Base-by-base conservation (phyloP, 106 monocot species). In the Cymbidium sinense region DNA sequence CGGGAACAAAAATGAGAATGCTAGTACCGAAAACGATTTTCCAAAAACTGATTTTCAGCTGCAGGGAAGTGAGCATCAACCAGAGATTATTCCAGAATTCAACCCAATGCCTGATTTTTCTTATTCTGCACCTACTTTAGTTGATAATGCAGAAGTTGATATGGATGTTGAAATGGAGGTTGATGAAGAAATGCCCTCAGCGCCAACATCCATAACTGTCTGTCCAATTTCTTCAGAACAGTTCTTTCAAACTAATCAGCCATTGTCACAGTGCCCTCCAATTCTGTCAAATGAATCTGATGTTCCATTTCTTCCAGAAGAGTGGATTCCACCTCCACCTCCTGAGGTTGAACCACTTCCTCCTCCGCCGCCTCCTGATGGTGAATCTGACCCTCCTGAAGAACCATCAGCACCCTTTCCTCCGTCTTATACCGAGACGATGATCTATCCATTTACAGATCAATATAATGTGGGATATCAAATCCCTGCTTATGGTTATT, bases 141-240 rank as follows among this genome's bases (percentile, higher is more conserved):
- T 86, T 20, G 17, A 12, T 25, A 75, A 74, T 80, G 77, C 47
- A 20, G 61, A 50, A 64, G 89, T 87, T 18, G 96, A 96, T 79
- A 94, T 95, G 89, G 99, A 99, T 89, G 88, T 99, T 74, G 99
- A 99, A 73, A 99, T 99, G 99, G 99, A 99, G 77, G 90, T 99
- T 80, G 99, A 94, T 81, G 98, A 98, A 58, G 98, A 88, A 44
- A 67, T 23, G 43, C 70, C 81, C 70, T 41, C 73, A 64, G 34
- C 8, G 20, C 77, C 84, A 34, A 76, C 70, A 64, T 77, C 9
- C 29, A 75, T 73, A 41, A 36, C 50, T 79, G 18, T 29, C 41
- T 43, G 27, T 37, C n/a, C 52, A 34, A 5, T 20, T 77, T 61
- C 35, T 11, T 7, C 58, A 20, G 84, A 81, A 33, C 77, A 80